Evolutionary conservation across 2,329 filamentous ascomycete genomes (phyloP), one percentile per base, ranked within the genome.

Genomic region (Leptographium galeiforme): DNA sequence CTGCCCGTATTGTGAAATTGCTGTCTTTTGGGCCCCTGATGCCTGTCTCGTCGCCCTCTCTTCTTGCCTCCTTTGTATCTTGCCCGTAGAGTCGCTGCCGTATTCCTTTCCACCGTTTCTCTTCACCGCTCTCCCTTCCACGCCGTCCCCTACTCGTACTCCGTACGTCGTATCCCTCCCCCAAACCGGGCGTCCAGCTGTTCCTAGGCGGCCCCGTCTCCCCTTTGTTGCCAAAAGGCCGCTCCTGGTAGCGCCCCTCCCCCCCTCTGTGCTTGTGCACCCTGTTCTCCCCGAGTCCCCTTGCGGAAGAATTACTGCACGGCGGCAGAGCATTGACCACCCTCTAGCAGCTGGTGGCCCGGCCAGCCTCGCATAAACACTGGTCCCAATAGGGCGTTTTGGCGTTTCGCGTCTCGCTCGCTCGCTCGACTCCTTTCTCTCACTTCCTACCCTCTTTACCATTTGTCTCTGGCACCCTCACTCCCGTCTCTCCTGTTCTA

Each of bases 291-390:
- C 47, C 36, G 34, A 49, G 12, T 48, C 34, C 30, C 16, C 34
- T 19, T 39, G 14, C 30, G 34, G 34, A 19, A 30, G 2, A 32
- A n/a, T 33, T 19, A n/a, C 18, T n/a, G 14, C 40, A n/a, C 13
- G 19, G 7, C 30, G 2, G 51, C 36, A 6, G 51, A 41, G 44
- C 50, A 52, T 38, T 53, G 51, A 48, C 45, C 51, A 53, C 46
- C 46, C 39, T 19, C 13, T 14, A 25, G 46, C 46, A 38, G 32
- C 40, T 32, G 38, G 45, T 47, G 45, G 19, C 44, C 39, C 45
- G 39, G 40, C 56, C 53, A 57, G 56, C 56, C 56, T 57, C 56
- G 53, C 56, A 57, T 57, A 57, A 57, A 57, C 56, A 55, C 48
- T 48, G 41, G 38, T 32, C 45, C 48, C 48, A 39, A 51, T 40